A percentile compares a stretch with the other conserved stretches of the same genome.
These are phyloP conservation scores for Boletus edulis DNA, from an alignment of 768 basidiomycete species.

Conservation along the genomic window DNA sequence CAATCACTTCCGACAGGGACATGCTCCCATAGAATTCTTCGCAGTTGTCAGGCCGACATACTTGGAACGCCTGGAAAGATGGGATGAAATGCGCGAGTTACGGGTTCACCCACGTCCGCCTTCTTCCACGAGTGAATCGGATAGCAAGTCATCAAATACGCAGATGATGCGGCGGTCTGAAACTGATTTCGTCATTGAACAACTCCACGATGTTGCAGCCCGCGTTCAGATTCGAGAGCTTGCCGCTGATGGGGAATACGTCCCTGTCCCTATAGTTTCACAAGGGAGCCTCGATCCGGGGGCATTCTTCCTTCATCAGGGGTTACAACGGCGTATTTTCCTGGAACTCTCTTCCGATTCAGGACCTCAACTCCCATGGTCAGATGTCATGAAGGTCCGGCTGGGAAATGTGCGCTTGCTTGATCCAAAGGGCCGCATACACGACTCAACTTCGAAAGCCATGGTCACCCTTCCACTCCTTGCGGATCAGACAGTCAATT, in stretches of 20 bases:
- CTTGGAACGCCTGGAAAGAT: constrained; percentile 83
- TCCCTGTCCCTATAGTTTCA: constrained; percentile 79
- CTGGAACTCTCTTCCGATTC: constrained; percentile 84
- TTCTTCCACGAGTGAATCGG: constrained; percentile 28
- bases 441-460: constrained; percentile 71
- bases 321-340: constrained; percentile 80
- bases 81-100: constrained; percentile 91
- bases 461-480: constrained; percentile 72
- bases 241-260: constrained; percentile 78
- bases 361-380: constrained; percentile 87
- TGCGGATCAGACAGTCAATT: constrained; percentile 70
- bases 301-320: constrained; percentile 87
- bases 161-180: constrained; percentile 92
- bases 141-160: constrained; percentile 41
- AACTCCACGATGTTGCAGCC: constrained; percentile 88
- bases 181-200: constrained; percentile 84
- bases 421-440: constrained; percentile 77
- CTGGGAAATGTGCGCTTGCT: constrained; percentile 84
- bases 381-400: constrained; percentile 68
- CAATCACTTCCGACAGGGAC: constrained; percentile 67
- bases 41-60: constrained; percentile 80
- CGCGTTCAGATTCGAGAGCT: constrained; percentile 88
- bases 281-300: constrained; percentile 77
- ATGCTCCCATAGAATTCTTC: constrained; percentile 89
- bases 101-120: constrained; percentile 43